Percentiles rank a stretch among this genome's conserved stretches.
Evolutionary conservation across 352 stramenopile genomes (phyloP).

Genomic region (Phytophthora nicotianae): DNA sequence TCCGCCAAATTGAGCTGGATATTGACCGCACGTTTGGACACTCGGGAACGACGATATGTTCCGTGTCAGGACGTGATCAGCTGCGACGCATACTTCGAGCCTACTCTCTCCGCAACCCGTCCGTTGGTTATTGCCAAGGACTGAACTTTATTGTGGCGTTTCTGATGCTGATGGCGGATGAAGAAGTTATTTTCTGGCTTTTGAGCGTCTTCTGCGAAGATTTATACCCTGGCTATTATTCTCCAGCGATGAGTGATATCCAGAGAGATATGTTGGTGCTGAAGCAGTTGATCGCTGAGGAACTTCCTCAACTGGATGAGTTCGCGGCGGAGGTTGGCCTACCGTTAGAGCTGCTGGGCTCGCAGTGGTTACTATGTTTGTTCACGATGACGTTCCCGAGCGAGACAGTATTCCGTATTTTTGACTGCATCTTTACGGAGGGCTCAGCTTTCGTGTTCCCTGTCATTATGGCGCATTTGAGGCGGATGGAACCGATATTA

Average conservation of each 20-base stretch:
- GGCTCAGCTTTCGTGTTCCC: constrained; percentile 83
- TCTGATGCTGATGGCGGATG: constrained; percentile 75
- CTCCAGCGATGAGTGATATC: constrained; percentile 87
- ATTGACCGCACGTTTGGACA: constrained; percentile 88
- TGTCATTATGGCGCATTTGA: constrained; percentile 81
- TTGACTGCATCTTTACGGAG: constrained; percentile 89
- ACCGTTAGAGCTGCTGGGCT: constrained; percentile 87
- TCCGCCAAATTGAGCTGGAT: constrained; percentile 87
- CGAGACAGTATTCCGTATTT: constrained; percentile 88
- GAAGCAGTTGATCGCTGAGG: constrained; percentile 83
- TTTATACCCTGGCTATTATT: constrained; percentile 90
- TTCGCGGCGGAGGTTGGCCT: constrained; percentile 78
- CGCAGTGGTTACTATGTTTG: constrained; percentile 91
- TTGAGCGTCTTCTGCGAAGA: constrained; percentile 91
- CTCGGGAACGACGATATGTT: constrained; percentile 67
- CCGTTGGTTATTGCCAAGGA: constrained; percentile 88
- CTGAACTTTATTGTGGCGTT: constrained; percentile 92
- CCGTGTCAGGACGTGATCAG: constrained; percentile 49
- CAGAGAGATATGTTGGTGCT: constrained; percentile 91
- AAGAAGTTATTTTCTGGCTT: constrained; percentile 91
- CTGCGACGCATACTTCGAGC: constrained; percentile 77
- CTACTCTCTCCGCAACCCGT: constrained; percentile 82
- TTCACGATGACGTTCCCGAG: constrained; percentile 92
- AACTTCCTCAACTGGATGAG: constrained; percentile 76
- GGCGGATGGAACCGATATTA: constrained; percentile 57